phyloP scores from a whole-genome alignment of 257 asterid genomes.

The Solanum dulcamara region DNA sequence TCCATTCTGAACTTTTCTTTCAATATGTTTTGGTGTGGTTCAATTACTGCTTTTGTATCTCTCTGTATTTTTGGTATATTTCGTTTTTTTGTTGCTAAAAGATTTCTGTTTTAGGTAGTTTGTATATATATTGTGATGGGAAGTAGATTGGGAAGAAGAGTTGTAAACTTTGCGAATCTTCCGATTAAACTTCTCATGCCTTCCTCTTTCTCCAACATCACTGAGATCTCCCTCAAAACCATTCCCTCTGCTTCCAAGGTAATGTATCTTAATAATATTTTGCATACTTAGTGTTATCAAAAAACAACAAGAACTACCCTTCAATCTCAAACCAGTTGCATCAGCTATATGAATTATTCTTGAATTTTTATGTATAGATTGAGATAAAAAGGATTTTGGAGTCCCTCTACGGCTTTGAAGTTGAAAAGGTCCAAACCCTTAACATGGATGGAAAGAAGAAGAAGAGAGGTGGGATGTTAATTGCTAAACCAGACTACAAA shows the following conservation, averaged over 20 bases:
- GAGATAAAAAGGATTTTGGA: slow-evolving; percentile 93
- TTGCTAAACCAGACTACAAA: slow-evolving; percentile 75
- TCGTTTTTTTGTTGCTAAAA: neutral
- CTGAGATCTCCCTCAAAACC: slow-evolving; percentile 89
- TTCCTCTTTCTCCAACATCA: slow-evolving; percentile 58
- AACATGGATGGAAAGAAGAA: slow-evolving; percentile 97
- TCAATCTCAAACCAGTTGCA: neutral
- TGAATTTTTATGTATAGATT: slow-evolving; percentile 18
- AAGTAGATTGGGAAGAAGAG: slow-evolving; percentile 74
- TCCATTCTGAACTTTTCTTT: neutral
- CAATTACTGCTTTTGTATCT: neutral
- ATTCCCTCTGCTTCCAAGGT: slow-evolving; percentile 83
- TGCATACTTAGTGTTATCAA: too few species aligned
- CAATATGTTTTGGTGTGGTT: neutral
- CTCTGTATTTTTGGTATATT: neutral
- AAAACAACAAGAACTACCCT: neutral
- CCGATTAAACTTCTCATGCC: slow-evolving; percentile 95
- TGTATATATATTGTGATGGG: slow-evolving; percentile 34
- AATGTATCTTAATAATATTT: neutral
- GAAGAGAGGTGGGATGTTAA: slow-evolving; percentile 68
- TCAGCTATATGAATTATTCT: neutral
- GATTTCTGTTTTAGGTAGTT: neutral
- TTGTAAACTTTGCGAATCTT: slow-evolving; percentile 61
- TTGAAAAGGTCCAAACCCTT: slow-evolving; percentile 71
- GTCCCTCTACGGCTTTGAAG: slow-evolving; percentile 86